Conservation (phyloP, 371 early-diverging fungal species). For the Thermomucor indicae-seudaticae region DNA sequence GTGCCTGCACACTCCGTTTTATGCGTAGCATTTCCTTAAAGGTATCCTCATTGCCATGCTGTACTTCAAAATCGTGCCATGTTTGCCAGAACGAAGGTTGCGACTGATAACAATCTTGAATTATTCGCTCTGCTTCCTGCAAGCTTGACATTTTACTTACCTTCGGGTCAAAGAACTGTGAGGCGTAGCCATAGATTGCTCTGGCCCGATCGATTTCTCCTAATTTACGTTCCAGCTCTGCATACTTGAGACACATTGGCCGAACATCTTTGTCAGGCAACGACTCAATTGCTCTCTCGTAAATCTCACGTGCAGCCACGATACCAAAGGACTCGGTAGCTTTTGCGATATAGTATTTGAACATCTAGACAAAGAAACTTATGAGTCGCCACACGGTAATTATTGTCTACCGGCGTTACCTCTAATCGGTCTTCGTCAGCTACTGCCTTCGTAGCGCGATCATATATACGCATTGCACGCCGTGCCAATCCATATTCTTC, state of each 20-base stretch:
- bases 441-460: constrained; percentile 83
- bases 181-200: constrained; percentile 85
- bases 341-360: constrained; percentile 86
- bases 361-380: constrained; percentile 50
- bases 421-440: constrained; percentile 71
- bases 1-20: constrained; percentile 70
- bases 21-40: constrained; percentile 97
- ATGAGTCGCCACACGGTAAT: not conserved
- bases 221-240: constrained; percentile 82
- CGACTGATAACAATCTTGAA: constrained; percentile 27
- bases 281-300: constrained; percentile 84
- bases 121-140: not conserved
- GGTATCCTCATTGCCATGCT: constrained; percentile 96
- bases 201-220: constrained; percentile 96
- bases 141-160: constrained; percentile 21
- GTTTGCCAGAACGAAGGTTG: constrained; percentile 78
- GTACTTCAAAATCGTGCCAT: constrained; percentile 97
- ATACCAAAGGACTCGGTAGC: constrained; percentile 85
- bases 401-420: constrained; percentile 14
- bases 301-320: constrained; percentile 85
- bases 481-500: constrained; percentile 91
- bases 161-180: constrained; percentile 88
- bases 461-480: constrained; percentile 92
- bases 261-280: constrained; percentile 83
- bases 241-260: constrained; percentile 79